phyloP scores from a whole-genome alignment of 495 filamentous ascomycete genomes.

The Echria macrotheca region DNA sequence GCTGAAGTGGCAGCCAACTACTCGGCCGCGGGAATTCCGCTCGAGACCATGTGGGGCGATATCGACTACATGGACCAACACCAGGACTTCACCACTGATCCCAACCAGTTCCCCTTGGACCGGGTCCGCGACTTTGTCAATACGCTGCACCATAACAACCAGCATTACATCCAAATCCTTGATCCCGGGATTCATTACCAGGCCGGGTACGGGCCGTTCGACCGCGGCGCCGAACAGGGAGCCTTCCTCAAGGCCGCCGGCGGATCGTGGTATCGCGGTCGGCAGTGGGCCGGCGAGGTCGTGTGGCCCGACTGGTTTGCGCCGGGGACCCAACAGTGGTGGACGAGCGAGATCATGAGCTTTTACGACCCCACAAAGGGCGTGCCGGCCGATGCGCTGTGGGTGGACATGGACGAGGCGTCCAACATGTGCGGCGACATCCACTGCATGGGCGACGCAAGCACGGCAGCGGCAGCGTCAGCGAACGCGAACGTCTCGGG shows the following conservation, averaged over 20 bases:
- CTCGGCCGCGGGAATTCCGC: constrained; percentile 64
- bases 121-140: constrained; percentile 62
- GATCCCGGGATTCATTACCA: constrained; percentile 71
- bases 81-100: constrained; percentile 68
- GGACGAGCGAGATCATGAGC: constrained; percentile 62
- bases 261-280: constrained; percentile 64
- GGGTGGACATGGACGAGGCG: constrained; percentile 74
- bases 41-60: constrained; percentile 90
- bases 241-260: constrained; percentile 61
- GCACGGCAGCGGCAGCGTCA: background rate
- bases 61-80: constrained; percentile 70
- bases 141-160: constrained; percentile 64
- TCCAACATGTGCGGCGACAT: constrained; percentile 25
- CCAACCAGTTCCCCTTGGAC: constrained; percentile 59
- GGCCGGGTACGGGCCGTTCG: constrained; percentile 55
- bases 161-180: constrained; percentile 82
- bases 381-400: constrained; percentile 77
- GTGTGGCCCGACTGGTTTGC: constrained; percentile 86
- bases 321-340: constrained; percentile 59
- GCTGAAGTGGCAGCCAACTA: constrained; percentile 78
- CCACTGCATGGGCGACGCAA: background rate
- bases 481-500: background rate
- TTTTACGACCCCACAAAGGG: constrained; percentile 65
- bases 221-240: constrained; percentile 53
- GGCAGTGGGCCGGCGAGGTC: constrained; percentile 80